Conservation (phyloP, 1,284 basidiomycete species). For the Fomitiporia mediterranea region DNA sequence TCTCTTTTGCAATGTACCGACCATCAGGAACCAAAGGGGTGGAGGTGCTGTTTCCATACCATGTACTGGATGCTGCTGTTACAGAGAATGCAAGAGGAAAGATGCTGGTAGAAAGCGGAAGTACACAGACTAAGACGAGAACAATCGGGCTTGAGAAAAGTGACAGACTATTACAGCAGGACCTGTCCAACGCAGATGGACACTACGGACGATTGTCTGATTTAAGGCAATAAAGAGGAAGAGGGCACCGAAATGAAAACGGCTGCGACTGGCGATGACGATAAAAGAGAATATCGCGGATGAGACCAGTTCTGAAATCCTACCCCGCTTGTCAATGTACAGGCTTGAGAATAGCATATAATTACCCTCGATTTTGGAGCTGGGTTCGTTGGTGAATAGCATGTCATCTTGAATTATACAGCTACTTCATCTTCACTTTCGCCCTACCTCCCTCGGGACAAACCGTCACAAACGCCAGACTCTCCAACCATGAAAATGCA, state of each 20-base stretch:
- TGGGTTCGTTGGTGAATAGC: neutral
- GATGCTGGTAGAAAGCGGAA: neutral
- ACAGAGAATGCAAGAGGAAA: neutral
- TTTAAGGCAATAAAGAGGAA: neutral
- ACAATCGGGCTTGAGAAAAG: neutral
- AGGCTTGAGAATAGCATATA: neutral
- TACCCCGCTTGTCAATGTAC: neutral
- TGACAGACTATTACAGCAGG: neutral
- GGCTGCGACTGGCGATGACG: neutral
- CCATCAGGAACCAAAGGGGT: neutral
- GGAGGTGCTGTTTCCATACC: too few species aligned
- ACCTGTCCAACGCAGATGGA: neutral
- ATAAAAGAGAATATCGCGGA: neutral
- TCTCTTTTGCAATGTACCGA: constrained; percentile 42
- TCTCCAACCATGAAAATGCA: too few species aligned
- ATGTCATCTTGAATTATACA: neutral
- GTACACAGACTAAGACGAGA: neutral
- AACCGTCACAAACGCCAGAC: neutral
- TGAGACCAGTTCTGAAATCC: neutral
- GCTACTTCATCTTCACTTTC: constrained; percentile 1
- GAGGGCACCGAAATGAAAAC: neutral
- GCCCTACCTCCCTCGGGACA: neutral
- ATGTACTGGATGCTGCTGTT: neutral
- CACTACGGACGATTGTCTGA: neutral
- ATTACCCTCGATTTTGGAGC: neutral